A percentile compares a stretch with the other conserved stretches of the same genome.
Evolutionary conservation across 1,284 basidiomycete genomes (phyloP).

Genomic region (Apiotrichum porosum): DNA sequence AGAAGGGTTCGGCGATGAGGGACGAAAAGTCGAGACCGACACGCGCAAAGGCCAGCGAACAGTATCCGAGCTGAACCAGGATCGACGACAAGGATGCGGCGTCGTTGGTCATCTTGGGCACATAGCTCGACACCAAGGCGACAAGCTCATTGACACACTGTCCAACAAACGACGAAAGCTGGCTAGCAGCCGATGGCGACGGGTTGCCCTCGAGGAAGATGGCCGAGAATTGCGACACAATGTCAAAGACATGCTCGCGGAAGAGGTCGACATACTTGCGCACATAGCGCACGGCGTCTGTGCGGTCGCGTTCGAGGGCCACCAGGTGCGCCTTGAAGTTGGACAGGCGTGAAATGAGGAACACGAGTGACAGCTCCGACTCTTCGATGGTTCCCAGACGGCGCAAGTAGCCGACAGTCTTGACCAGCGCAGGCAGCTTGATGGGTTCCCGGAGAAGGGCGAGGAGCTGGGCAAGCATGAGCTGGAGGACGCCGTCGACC

Average conservation of each 20-base stretch:
- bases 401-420: conserved; percentile 76
- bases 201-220: conserved; percentile 69
- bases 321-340: conserved; percentile 53
- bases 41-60: conserved; percentile 82
- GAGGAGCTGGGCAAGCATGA: conserved; percentile 61
- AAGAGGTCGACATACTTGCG: conserved; percentile 85
- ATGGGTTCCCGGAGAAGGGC: conserved; percentile 72
- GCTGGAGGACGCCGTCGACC: conserved; percentile 60
- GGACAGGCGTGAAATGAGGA: conserved; percentile 60
- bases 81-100: conserved; percentile 71
- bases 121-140: conserved; percentile 42
- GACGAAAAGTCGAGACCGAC: conserved; percentile 79
- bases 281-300: conserved; percentile 70
- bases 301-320: conserved; percentile 48
- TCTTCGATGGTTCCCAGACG: conserved; percentile 65
- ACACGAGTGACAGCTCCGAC: conserved; percentile 62
- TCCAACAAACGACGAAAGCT: conserved; percentile 58
- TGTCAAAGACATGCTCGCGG: conserved; percentile 86
- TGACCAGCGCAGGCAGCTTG: conserved; percentile 83
- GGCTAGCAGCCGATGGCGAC: conserved; percentile 37
- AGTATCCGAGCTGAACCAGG: conserved; percentile 87
- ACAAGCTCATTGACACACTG: conserved; percentile 58
- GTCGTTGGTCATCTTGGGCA: conserved; percentile 54
- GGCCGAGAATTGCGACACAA: conserved; percentile 79
- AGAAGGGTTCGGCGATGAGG: conserved; percentile 61